Evolutionary conservation across 257 asterid species (phyloP), one percentile per base, ranked within the genome.

Genomic region (Solanum peruvianum): DNA sequence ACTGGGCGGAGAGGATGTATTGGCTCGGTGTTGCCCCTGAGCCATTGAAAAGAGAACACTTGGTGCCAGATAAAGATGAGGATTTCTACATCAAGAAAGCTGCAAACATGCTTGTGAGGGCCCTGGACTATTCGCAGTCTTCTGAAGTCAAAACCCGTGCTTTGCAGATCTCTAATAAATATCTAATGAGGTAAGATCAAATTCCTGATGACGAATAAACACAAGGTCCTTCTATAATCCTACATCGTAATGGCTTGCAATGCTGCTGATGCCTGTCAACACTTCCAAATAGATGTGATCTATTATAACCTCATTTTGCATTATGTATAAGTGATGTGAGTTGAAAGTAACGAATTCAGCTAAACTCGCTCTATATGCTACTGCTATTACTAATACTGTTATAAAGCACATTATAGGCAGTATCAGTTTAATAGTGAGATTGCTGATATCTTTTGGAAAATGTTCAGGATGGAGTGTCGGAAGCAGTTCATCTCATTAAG

Each of bases 1-100:
- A 97, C 76, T 97, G 99, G 98, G 99, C 98, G 21, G 99, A 97
- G 92, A 94, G 98, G 89, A 95, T 97, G 98, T 94, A 88, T 93
- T 95, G 99, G 99, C 95, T 95, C 39, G 99, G 99, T n/a, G 99
- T 97, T 83, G 89, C 98, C 88, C 92, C 99, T 1, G 95, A 94
- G 93, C 98, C 98, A 42, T 89, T 97, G 67, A 91, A 88, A 45
- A 89, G 91, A 41, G 67, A 91, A 42, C 92, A 89, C 64, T 89
- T 95, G 87, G 88, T 96, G 86, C 98, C 95, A 7, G 98, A 94
- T 87, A 88, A 89, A 33, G 93, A 90, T 44, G 95, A 92, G 47
- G 94, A 88, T 80, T 73, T 52, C 66, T 86, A 88, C 90, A 85
- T 94, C 25, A 86, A 29, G 62, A 71, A 91, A 94, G 97, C 96